Evolutionary conservation across 2,329 filamentous ascomycete genomes (phyloP).

Genomic region (Tolypocladium tropicale): DNA sequence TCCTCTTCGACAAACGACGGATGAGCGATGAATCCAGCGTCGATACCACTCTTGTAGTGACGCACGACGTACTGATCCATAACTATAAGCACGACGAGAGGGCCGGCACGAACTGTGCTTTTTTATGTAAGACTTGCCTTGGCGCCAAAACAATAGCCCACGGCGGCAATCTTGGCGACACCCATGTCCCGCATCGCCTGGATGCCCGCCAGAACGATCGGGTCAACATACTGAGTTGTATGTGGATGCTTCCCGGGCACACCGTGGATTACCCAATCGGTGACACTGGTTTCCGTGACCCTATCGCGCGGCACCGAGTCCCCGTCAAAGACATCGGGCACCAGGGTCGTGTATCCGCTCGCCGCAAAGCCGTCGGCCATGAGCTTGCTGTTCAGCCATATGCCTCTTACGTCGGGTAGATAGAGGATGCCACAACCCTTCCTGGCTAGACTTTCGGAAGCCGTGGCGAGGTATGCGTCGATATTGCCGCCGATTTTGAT

Average conservation of each 20-base stretch:
- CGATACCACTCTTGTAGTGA: slow-evolving; percentile 45
- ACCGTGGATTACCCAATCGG: slow-evolving; percentile 26
- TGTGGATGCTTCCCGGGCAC: slow-evolving; percentile 36
- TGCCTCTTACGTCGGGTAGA: slow-evolving; percentile 26
- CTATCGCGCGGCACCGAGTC: slow-evolving; percentile 18
- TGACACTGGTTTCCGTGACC: slow-evolving; percentile 17
- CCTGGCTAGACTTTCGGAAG: slow-evolving; percentile 19
- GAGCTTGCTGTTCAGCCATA: slow-evolving; percentile 29
- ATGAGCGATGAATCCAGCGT: slow-evolving; percentile 54
- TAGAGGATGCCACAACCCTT: slow-evolving; percentile 22
- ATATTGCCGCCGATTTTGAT: slow-evolving; percentile 31
- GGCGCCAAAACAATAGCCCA: slow-evolving; percentile 57
- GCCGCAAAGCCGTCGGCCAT: slow-evolving; percentile 29
- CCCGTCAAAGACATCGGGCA: slow-evolving; percentile 27
- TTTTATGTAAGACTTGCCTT: slow-evolving; percentile 36
- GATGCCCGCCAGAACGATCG: slow-evolving; percentile 26
- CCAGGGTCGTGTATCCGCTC: slow-evolving; percentile 26
- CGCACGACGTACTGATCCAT: slow-evolving; percentile 53
- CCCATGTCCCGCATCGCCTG: slow-evolving; percentile 43
- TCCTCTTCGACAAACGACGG: slow-evolving; percentile 49
- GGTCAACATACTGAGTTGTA: slow-evolving; percentile 19
- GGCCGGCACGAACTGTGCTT: too few relatives aligned
- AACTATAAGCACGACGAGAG: slow-evolving; percentile 11
- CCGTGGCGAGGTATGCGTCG: slow-evolving; percentile 40
- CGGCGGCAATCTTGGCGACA: slow-evolving; percentile 40